Evolutionary conservation across 306 rosid species (phyloP), one percentile per base, ranked within the genome.

Genomic region (Acmispon strigosus): DNA sequence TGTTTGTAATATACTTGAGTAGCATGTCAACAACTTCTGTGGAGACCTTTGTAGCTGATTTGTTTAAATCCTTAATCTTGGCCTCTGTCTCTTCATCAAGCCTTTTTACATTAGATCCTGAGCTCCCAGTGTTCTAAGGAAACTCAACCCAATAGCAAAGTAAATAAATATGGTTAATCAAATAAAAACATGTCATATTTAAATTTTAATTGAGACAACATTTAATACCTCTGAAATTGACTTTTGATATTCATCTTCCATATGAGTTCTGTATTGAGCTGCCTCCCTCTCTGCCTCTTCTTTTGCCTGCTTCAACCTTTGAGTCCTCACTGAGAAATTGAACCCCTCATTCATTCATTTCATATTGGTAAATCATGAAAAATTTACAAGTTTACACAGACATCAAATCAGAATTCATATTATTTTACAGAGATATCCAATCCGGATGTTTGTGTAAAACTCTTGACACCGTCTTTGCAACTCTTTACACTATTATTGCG

Each of bases 281-380:
- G 82, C 84, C 24, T 91, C 97, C 73, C 42, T 83, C 51, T 83
- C 96, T 19, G 96, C 96, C 67, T 91, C 97, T 0, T 83, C 84
- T 84, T 91, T 86, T 10, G 97, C 96, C 68, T 84, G 87, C 81
- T 83, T 91, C 82, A 91, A 74, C 75, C 96, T 82, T 43, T 76
- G 70, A 44, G 74, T 81, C 81, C 88, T 91, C 32, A 76, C 96
- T 90, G 56, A 53, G 10, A 51, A 74, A 13, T 77, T 50, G 11
- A 79, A 68, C 50, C 29, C 32, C 12, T 2, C 42, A 45, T 50
- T 17, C 47, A 67, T 66, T 64, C 71, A 65, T 57, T 44, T 65
- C 49, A 43, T 45, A 29, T 62, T 52, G 52, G 18, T 4, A 36
- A 60, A 51, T 10, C 0, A 27, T 64, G 47, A 32, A 11, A 37